phyloP scores from a whole-genome alignment of 345 rosid species.

The Geranium rotundifolium region DNA sequence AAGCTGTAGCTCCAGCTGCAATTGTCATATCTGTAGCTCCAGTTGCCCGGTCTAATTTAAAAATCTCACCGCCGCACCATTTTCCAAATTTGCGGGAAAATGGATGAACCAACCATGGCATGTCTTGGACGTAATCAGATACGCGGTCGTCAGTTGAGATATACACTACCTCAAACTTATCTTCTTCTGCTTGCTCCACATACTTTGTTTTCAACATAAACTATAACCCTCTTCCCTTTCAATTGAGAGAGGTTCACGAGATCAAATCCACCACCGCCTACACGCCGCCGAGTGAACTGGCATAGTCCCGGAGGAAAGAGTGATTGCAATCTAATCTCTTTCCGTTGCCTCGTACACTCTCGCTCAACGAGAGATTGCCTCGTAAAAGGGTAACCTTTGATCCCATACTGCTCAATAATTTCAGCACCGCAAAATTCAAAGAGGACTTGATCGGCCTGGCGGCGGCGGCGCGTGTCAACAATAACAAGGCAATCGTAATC shows the following conservation, averaged over 20 bases:
- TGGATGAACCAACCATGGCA: too few species aligned
- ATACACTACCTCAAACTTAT: too few species aligned
- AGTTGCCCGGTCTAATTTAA: too few species aligned
- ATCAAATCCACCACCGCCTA: too few species aligned
- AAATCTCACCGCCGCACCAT: too few species aligned
- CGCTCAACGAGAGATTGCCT: neutral
- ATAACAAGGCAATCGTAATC: neutral
- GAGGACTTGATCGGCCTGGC: neutral
- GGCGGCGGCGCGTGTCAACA: neutral
- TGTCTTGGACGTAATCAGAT: too few species aligned
- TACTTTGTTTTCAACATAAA: neutral
- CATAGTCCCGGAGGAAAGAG: neutral
- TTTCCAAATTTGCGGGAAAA: too few species aligned
- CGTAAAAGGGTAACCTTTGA: neutral
- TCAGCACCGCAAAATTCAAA: too few species aligned
- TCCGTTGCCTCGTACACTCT: neutral
- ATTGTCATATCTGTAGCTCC: too few species aligned
- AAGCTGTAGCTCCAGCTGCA: too few species aligned
- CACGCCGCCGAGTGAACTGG: neutral
- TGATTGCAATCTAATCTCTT: neutral
- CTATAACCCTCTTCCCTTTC: neutral
- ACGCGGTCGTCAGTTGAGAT: too few species aligned
- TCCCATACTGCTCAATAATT: neutral
- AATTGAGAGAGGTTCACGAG: neutral
- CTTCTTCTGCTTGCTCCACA: too few species aligned